These are phyloP conservation scores for Aquilaria agallochum DNA, from an alignment of 441 rosid species.

Conservation along the genomic window DNA sequence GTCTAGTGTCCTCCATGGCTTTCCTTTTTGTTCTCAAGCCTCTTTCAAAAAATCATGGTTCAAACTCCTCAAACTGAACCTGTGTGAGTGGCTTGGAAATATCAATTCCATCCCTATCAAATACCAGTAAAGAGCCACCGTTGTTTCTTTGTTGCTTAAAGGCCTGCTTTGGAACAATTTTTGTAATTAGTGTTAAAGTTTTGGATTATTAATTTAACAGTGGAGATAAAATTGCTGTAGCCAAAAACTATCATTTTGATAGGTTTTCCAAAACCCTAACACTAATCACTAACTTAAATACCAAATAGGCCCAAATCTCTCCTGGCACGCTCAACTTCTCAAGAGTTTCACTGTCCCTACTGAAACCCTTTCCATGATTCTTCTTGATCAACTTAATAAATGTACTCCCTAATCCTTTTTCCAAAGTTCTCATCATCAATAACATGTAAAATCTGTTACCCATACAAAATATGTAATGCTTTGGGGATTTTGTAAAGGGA, in stretches of 20 bases:
- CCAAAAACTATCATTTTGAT: no score
- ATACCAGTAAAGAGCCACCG: no score
- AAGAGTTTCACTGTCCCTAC: slow-evolving; percentile 46
- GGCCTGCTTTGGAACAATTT: no score
- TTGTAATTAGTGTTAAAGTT: no score
- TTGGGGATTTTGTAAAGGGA: no score
- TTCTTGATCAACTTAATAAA: slow-evolving; percentile 53
- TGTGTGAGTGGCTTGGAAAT: slow-evolving; percentile 59
- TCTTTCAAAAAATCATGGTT: slow-evolving; percentile 62
- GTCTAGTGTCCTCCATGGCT: slow-evolving; percentile 50
- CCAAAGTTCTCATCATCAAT: slow-evolving; percentile 50
- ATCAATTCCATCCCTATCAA: slow-evolving; percentile 38
- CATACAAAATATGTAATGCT: no score
- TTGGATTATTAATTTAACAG: no score
- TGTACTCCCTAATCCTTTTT: slow-evolving; percentile 53
- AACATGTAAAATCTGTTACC: no score
- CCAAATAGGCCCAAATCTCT: slow-evolving; percentile 49
- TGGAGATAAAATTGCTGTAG: no score
- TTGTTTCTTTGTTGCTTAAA: no score
- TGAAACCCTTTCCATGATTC: slow-evolving; percentile 45
- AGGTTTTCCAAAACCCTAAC: no score
- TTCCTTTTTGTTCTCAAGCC: slow-evolving; percentile 57
- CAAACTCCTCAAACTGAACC: slow-evolving; percentile 57
- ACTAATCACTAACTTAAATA: slow-evolving; percentile 42
- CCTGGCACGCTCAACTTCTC: slow-evolving; percentile 56